Percentiles rank a stretch among this genome's conserved stretches.
phyloP scores from a whole-genome alignment of 768 basidiomycete species.

The Boletus subparvulus region DNA sequence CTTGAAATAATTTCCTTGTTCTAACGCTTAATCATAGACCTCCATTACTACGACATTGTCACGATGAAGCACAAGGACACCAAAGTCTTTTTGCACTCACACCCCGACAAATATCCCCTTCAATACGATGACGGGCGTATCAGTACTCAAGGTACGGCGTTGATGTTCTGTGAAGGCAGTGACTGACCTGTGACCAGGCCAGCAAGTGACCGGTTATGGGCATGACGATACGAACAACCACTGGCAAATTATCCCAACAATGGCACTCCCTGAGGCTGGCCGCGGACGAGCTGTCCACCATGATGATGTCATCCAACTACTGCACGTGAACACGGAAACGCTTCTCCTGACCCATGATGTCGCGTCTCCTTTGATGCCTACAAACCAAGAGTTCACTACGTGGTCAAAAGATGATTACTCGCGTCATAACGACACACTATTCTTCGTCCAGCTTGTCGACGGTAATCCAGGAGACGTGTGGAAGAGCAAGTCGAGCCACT shows the following conservation, averaged over 20 bases:
- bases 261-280: slow-evolving; percentile 90
- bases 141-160: slow-evolving; percentile 74
- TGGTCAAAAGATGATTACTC: slow-evolving; percentile 75
- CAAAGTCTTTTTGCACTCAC: slow-evolving; percentile 92
- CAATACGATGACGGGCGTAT: slow-evolving; percentile 95
- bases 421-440: slow-evolving; percentile 86
- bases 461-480: slow-evolving; percentile 77
- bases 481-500: slow-evolving; percentile 94
- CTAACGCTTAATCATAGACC: slow-evolving; percentile 54
- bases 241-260: slow-evolving; percentile 95
- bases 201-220: slow-evolving; percentile 94
- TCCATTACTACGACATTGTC: slow-evolving; percentile 88
- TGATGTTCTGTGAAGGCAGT: background rate
- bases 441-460: slow-evolving; percentile 72
- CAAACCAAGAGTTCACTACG: slow-evolving; percentile 98
- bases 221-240: slow-evolving; percentile 93
- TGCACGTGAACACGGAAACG: slow-evolving; percentile 83
- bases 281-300: slow-evolving; percentile 91
- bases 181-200: slow-evolving; percentile 49
- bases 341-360: slow-evolving; percentile 94
- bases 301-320: slow-evolving; percentile 82
- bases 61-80: slow-evolving; percentile 90
- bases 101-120: slow-evolving; percentile 85
- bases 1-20: background rate
- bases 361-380: slow-evolving; percentile 94